A percentile compares a stretch with the other conserved stretches of the same genome.
phyloP scores from a whole-genome alignment of 805 yeast genomes.

The Zygoascus flipseniorum region DNA sequence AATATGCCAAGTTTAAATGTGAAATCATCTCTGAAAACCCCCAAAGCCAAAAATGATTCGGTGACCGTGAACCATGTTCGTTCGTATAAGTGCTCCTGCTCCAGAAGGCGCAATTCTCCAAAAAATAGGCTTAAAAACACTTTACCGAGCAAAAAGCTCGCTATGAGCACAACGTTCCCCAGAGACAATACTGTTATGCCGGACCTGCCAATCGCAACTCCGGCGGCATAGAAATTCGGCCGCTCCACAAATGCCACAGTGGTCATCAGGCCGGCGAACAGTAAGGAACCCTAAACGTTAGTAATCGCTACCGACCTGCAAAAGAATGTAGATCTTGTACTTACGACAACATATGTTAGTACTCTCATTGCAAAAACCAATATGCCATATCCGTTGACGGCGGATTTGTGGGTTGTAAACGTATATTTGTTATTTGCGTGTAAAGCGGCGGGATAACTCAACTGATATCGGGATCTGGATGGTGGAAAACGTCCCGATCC shows the following conservation, averaged over 20 bases:
- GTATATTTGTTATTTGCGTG: too few species aligned
- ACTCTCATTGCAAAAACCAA: slow-evolving; percentile 15
- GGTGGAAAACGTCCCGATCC: too few species aligned
- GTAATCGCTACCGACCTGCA: slow-evolving; percentile 31
- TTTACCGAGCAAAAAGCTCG: slow-evolving; percentile 12
- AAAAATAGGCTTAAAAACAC: slow-evolving; percentile 32
- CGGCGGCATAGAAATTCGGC: slow-evolving; percentile 43
- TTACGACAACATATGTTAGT: slow-evolving; percentile 19
- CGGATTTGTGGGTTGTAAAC: too few species aligned
- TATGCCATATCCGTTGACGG: too few species aligned
- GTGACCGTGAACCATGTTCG: slow-evolving; percentile 57
- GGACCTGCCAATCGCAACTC: slow-evolving; percentile 45
- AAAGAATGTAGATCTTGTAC: slow-evolving; percentile 23
- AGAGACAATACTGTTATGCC: slow-evolving; percentile 38
- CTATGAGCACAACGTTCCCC: slow-evolving; percentile 20
- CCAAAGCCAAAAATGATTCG: slow-evolving; percentile 45
- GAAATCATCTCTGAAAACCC: slow-evolving; percentile 43
- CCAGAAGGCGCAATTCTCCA: slow-evolving; percentile 69
- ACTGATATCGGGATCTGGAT: too few species aligned
- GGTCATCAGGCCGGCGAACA: slow-evolving; percentile 30
- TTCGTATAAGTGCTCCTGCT: slow-evolving; percentile 65
- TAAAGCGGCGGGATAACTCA: too few species aligned
- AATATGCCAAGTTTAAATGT: slow-evolving; percentile 38
- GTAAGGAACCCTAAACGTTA: slow-evolving; percentile 2
- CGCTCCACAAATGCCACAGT: slow-evolving; percentile 33